Evolutionary conservation across 1,284 basidiomycete species (phyloP).

Genomic region (Cryptococcus sp.): DNA sequence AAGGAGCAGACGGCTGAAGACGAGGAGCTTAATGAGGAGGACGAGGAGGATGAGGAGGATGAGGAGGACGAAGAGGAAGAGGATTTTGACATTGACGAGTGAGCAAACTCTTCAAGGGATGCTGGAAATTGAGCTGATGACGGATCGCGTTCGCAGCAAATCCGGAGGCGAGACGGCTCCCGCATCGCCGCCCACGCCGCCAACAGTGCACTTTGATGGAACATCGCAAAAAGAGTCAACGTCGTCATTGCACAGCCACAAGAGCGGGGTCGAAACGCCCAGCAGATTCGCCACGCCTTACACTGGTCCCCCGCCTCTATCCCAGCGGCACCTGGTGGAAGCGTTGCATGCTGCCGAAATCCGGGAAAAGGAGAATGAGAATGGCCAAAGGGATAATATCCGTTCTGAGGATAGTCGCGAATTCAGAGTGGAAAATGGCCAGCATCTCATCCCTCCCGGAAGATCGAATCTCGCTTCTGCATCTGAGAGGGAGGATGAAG

Average conservation of each 20-base stretch:
- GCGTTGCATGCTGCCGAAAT: slow-evolving; percentile 35
- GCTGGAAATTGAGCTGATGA: slow-evolving; percentile 18
- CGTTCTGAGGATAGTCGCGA: slow-evolving; percentile 38
- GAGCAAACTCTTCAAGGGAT: slow-evolving; percentile 57
- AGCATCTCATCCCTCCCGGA: slow-evolving; percentile 60
- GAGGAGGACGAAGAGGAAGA: slow-evolving; percentile 66
- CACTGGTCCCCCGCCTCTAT: slow-evolving; percentile 62
- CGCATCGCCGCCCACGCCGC: slow-evolving; percentile 22
- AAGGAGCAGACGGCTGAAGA: slow-evolving; percentile 57
- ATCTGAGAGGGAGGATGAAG: not conserved
- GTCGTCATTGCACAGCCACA: slow-evolving; percentile 11
- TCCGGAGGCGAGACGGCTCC: slow-evolving; percentile 36
- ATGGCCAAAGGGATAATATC: slow-evolving; percentile 61
- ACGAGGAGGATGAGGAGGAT: slow-evolving; percentile 59
- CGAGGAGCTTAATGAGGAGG: slow-evolving; percentile 61
- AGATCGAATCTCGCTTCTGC: slow-evolving; percentile 27
- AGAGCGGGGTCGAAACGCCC: slow-evolving; percentile 68
- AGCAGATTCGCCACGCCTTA: slow-evolving; percentile 70
- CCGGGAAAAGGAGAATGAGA: slow-evolving; percentile 49
- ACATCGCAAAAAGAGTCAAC: slow-evolving; percentile 11
- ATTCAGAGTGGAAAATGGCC: slow-evolving; percentile 51
- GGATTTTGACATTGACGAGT: slow-evolving; percentile 88
- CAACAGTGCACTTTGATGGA: slow-evolving; percentile 5
- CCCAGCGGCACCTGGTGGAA: slow-evolving; percentile 54
- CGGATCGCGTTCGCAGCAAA: slow-evolving; percentile 20